Evolutionary conservation across 2,329 filamentous ascomycete species (phyloP), one percentile per base, ranked within the genome.

Genomic region (Diaporthe velutina): DNA sequence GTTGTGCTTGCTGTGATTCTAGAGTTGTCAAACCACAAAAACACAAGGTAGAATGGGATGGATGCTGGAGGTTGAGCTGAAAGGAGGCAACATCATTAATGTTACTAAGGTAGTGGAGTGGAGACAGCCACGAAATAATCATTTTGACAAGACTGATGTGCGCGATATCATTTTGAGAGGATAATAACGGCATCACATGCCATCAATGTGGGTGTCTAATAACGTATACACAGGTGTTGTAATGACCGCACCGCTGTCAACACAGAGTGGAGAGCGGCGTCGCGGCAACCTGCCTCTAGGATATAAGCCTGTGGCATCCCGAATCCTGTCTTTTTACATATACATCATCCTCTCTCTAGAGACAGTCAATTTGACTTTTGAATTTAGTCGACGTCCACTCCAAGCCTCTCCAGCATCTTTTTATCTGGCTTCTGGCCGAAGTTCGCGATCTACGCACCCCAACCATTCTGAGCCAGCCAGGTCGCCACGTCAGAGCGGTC

Each of bases 401-500:
- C 64, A 38, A 38, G 30, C 25, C 64, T 61, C 38, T 70, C 42
- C 17, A 60, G 35, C 42, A 57, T 35, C 48, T n/a, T 30, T 8
- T 15, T 40, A 38, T 33, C 73, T 52, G 52, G 35, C n/a, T 33
- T 30, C 33, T 25, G 28, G 8, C 17, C 22, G 40, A 61, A 48
- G 45, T 22, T 30, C 15, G 64, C 42, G 22, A 42, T 38, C 55
- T 76, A 76, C 30, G 74, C 58, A 70, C 52, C 67, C 73, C 83
- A 84, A 10, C 80, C 80, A 74, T 84, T 83, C 73, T 81, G 78
- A 77, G 82, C 81, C 74, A 84, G 75, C 83, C 83, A 84, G 9
- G 67, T 74, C 1, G 80, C 79, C 71, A 98, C 94, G 83, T 98
- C 95, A 38, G 90, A 88, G 57, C 89, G 87, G 83, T 98, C 96